Evolutionary conservation across 2,329 filamentous ascomycete genomes (phyloP).

Genomic region (Colletotrichum somersetense): DNA sequence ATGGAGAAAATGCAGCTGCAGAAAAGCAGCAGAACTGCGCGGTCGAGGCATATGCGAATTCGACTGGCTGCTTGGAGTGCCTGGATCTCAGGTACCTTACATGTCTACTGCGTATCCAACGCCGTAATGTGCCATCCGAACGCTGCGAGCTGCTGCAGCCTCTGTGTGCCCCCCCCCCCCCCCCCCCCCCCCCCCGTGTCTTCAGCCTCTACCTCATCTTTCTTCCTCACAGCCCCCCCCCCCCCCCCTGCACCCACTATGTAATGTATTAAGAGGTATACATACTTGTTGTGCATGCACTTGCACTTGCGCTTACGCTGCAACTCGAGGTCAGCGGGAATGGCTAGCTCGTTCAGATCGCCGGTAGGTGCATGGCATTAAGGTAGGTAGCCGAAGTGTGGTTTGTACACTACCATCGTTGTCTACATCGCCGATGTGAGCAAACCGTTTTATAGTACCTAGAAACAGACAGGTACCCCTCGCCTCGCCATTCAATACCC

Average conservation of each 20-base stretch:
- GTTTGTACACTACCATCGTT: not conserved
- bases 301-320: constrained; percentile 9
- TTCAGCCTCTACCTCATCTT: no score
- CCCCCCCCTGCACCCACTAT: not conserved
- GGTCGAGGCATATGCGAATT: constrained; percentile 6
- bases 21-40: constrained; percentile 23
- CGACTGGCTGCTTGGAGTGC: constrained; percentile 7
- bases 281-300: constrained; percentile 4
- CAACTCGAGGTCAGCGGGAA: constrained; percentile 27
- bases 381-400: not conserved
- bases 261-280: constrained; percentile 21
- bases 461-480: not conserved
- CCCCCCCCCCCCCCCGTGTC: no score
- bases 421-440: not conserved
- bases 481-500: not conserved
- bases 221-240: no score
- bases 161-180: constrained; percentile 4
- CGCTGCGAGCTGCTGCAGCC: constrained; percentile 7
- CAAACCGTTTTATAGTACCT: not conserved
- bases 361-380: constrained; percentile 26
- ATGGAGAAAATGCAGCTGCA: constrained; percentile 12
- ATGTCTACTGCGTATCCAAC: constrained; percentile 12
- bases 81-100: constrained; percentile 36
- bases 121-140: constrained; percentile 33
- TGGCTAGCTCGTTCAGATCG: constrained; percentile 21